Base-by-base conservation (phyloP, 2,329 filamentous ascomycete genomes). In the Xylariaceae sp. region DNA sequence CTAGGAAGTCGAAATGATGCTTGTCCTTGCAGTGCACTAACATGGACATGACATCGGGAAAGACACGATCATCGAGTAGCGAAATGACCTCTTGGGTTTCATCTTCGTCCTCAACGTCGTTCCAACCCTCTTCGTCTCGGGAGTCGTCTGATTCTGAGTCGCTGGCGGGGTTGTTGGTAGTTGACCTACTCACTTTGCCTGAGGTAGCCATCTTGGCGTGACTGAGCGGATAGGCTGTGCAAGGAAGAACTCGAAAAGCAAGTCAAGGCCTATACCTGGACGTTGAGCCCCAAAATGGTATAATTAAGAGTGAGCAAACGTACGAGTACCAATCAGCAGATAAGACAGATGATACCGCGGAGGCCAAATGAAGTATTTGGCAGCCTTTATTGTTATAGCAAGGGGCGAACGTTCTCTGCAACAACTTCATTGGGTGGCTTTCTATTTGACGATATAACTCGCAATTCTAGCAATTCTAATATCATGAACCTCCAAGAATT, bases 21-120 rank as follows among this genome's bases (percentile, higher is more conserved):
- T 82, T 83, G 43, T 85, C 78, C 65, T 82, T 87, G 79, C 85
- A 88, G 67, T 91, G 78, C 29, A 78, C 74, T 39, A 92, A 75
- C 87, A 92, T 90, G 16, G 80, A 77, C 23, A 73, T 70, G 29
- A 85, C 80, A 65, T 86, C 82, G 6, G 82, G 72, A 66, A 91
- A 92, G 30, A 83, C 81, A 55, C 81, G 75, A 51, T 85, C 80
- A 61, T 87, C 86, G 58, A 92, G 81, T 27, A 92, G 76, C 16
- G 87, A 90, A 42, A 88, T 77, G 52, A 91, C 78, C 16, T 80
- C 74, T 21, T 85, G 76, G 3, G 77, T 73, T 60, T 87, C 81
- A 48, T 82, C 77, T 16, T 63, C 76, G 51, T 90, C 87, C 4
- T 89, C 87, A 21, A 79, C 65, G 52, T 81, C 78, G 42, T 77